Conservation (phyloP, 192 early-diverging fungal genomes). For the Phycomyces nitens region DNA sequence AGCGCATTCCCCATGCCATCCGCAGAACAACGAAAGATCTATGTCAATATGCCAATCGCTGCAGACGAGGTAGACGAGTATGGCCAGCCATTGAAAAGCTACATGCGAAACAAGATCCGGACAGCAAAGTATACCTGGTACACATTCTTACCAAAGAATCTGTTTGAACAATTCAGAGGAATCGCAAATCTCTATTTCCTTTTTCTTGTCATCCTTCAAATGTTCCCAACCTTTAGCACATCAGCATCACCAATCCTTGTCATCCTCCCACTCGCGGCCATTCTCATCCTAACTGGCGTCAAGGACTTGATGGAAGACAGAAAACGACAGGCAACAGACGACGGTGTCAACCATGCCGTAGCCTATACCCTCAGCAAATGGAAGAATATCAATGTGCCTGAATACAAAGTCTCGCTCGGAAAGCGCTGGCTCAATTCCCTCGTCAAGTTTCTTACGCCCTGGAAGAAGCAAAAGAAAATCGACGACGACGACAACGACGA, state of each 20-base stretch:
- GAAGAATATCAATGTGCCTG: constrained; percentile 58
- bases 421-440: constrained; percentile 10
- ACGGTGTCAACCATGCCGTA: constrained; percentile 71
- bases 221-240: constrained; percentile 44
- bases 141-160: constrained; percentile 89
- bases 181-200: constrained; percentile 97
- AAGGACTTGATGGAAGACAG: constrained; percentile 94
- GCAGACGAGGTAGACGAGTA: constrained; percentile 34
- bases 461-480: not conserved
- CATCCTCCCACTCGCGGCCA: constrained; percentile 76
- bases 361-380: constrained; percentile 53
- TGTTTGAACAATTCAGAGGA: constrained; percentile 93
- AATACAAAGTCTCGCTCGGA: constrained; percentile 26
- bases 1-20: constrained; percentile 5
- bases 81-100: constrained; percentile 36
- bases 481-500: not conserved
- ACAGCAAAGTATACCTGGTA: constrained; percentile 89
- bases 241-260: constrained; percentile 72
- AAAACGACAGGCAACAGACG: constrained; percentile 83
- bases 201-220: constrained; percentile 82
- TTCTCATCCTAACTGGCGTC: constrained; percentile 71
- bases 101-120: constrained; percentile 66
- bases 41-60: constrained; percentile 38
- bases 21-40: constrained; percentile 28
- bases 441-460: not conserved